A percentile compares a stretch with the other conserved stretches of the same genome.
These are phyloP conservation scores for Brassica incana DNA, from an alignment of 345 rosid genomes.

Conservation along the genomic window DNA sequence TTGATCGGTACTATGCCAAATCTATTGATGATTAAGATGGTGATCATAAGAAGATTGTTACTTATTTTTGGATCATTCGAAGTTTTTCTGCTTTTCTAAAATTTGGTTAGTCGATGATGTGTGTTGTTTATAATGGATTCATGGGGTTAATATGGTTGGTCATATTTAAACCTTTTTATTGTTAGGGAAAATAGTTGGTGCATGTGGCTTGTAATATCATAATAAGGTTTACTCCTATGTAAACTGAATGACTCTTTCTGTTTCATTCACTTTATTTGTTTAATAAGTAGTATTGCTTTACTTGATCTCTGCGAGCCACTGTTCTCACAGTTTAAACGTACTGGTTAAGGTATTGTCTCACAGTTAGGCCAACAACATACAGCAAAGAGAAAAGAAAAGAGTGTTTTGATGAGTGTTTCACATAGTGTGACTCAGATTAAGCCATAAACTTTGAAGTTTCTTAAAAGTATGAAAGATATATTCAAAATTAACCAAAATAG, in stretches of 20 bases:
- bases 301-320: no score
- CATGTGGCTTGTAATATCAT: conserved; percentile 6
- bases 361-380: conserved; percentile 5
- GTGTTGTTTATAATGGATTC: conserved; percentile 20
- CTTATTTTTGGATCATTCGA: conserved; percentile 24
- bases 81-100: not conserved
- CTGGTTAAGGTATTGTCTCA: conserved; percentile 11
- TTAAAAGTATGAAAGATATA: conserved; percentile 36
- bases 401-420: conserved; percentile 28
- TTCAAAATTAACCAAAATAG: no score
- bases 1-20: conserved; percentile 28
- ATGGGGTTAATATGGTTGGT: conserved; percentile 15
- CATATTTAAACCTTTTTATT: not conserved
- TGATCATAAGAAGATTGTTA: conserved; percentile 3
- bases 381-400: not conserved
- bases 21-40: not conserved
- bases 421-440: conserved; percentile 33
- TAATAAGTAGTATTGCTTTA: no score
- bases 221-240: not conserved
- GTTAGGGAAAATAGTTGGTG: conserved; percentile 22
- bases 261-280: no score
- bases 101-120: conserved; percentile 10
- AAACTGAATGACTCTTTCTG: no score
- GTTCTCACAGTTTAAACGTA: not conserved
- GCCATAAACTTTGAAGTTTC: conserved; percentile 23